A percentile compares a stretch with the other conserved stretches of the same genome.
These are phyloP conservation scores for Fusarium pseudonygamai DNA, from an alignment of 2,329 filamentous ascomycete species.

Conservation along the genomic window DNA sequence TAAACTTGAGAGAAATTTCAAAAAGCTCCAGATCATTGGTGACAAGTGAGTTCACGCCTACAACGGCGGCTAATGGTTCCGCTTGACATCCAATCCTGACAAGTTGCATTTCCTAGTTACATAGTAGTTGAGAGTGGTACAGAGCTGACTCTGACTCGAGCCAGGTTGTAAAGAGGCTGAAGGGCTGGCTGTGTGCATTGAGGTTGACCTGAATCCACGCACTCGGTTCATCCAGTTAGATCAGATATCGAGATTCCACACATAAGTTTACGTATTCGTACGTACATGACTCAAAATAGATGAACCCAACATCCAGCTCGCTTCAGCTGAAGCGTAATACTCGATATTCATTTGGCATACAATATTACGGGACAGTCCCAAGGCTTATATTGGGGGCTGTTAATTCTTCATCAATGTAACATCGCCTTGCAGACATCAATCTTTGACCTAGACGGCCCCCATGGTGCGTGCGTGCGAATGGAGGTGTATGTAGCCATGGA, in stretches of 20 bases:
- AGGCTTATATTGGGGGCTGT: not conserved
- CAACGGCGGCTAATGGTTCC: not conserved
- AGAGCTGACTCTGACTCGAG: constrained; percentile 3
- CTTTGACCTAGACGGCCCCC: not conserved
- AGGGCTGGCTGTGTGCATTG: not conserved
- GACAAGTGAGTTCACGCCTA: not conserved
- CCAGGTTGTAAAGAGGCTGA: not conserved
- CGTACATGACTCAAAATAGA: not conserved
- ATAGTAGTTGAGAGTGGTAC: not conserved
- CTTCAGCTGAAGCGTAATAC: not conserved
- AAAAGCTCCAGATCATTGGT: not conserved
- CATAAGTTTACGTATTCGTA: not conserved
- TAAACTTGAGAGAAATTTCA: not conserved
- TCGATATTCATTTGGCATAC: not conserved
- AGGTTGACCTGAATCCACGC: not conserved
- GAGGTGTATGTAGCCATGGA: not conserved
- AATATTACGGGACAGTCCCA: not conserved
- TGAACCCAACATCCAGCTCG: not conserved
- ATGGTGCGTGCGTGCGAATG: not conserved
- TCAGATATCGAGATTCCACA: not conserved
- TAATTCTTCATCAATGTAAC: not conserved
- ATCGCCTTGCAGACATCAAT: not conserved
- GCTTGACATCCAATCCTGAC: not conserved
- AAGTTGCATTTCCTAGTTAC: not conserved
- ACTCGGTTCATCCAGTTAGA: not conserved